Base-by-base conservation (phyloP, 1,139 yeast genomes). In the Lodderomyces parapsilosis region DNA sequence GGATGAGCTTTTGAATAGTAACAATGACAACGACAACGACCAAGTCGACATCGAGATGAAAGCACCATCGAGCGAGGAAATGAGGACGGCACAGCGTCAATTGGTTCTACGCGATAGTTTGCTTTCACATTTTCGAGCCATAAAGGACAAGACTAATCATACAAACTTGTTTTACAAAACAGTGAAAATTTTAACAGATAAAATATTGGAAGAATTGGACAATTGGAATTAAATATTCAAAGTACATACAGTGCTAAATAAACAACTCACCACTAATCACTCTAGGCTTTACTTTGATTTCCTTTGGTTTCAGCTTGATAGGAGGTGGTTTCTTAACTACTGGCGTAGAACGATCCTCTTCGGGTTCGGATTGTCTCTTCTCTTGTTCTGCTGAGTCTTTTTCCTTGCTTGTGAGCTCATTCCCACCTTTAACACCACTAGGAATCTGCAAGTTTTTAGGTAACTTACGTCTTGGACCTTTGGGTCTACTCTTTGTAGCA, bases 391-490 rank as follows among this genome's bases (percentile, higher is more conserved):
- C 25, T 7, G 38, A 36, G 22, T 27, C 28, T 18, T 37, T 2
- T 37, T 5, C 24, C 22, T 24, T 4, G 39, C n/a, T n/a, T n/a
- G n/a, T n/a, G n/a, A n/a, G 5, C 23, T 30, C 17, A 22, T 30
- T 19, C 22, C 31, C 20, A n/a, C 32, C n/a, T 25, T 25, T 10
- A 13, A 11, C 19, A 19, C 5, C 34, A 13, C 32, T 25, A 3
- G 22, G 14, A 11, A 31, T 15, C 24, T 40, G 43, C 35, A 58
- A 45, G 5, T 35, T 52, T 45, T 68, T 74, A 0, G 95, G 95
- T 31, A 81, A 71, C 49, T 86, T 73, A 56, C 96, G 69, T 57
- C 77, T 83, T 2, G 96, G 96, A 0, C 96, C 96, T 53, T 75
- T 81, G 4, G 90, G 67, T 48, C 96, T 69, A 1, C 65, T 53